phyloP scores from a whole-genome alignment of 75 land plant species.

The Ceratopteris richardii region DNA sequence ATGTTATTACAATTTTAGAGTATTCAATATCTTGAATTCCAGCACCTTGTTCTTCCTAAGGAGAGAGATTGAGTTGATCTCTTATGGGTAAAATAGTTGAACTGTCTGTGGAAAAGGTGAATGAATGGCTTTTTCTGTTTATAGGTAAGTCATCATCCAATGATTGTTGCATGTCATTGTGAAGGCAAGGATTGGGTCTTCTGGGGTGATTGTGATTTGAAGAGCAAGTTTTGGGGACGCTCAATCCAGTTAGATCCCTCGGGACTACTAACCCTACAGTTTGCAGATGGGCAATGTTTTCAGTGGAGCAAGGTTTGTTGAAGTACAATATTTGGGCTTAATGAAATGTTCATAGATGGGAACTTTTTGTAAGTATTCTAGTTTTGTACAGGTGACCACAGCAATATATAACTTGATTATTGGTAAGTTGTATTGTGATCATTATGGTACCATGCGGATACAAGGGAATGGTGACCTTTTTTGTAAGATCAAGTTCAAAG shows the following conservation, averaged over 20 bases:
- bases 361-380: no score
- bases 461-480: constrained; percentile 54
- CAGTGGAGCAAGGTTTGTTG: constrained; percentile 55
- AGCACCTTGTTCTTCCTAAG: no score
- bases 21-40: no score
- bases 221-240: constrained; percentile 63
- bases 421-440: constrained; percentile 71
- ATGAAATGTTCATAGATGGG: background rate
- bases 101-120: no score
- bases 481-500: constrained; percentile 71
- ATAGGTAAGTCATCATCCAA: constrained; percentile 74
- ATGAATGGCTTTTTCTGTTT: background rate
- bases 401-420: constrained; percentile 66
- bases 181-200: constrained; percentile 63
- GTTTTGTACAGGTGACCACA: constrained; percentile 51
- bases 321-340: background rate
- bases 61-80: no score
- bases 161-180: constrained; percentile 68
- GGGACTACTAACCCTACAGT: constrained; percentile 45
- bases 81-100: no score
- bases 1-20: no score
- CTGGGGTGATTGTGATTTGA: constrained; percentile 52
- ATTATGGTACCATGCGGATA: constrained; percentile 71
- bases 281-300: constrained; percentile 63
- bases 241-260: constrained; percentile 64